Evolutionary conservation across 139 green algal genomes (phyloP), one percentile per base, ranked within the genome.

Genomic region (Trebouxia sp.): DNA sequence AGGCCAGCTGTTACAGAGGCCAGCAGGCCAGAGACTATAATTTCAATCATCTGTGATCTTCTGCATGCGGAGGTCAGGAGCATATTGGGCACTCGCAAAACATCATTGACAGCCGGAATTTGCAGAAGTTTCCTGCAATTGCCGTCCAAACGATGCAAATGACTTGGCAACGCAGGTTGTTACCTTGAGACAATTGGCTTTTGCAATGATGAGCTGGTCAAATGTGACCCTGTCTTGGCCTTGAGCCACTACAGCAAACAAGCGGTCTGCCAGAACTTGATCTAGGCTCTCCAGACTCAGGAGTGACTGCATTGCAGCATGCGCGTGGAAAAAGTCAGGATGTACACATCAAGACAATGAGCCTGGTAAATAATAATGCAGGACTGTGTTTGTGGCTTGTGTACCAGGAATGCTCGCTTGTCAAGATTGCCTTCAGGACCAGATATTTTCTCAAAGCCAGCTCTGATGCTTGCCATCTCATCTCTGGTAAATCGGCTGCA

Each of bases 191-290:
- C 62, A 72, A 15, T 72, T 43, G 32, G 62, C 62, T 35, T 72
- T 72, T 35, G 62, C 62, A 45, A 72, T 72, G 35, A 72, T 35
- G 5, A 72, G 62, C 62, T 72, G 62, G 37, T 72, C 62, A 72
- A 72, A 72, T 10, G 11, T 43, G 62, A 72, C 35, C 7, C 62
- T 26, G 62, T 72, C 62, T 45, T 72, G 62, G 62, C 62, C 62
- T 72, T 72, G 62, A 42, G 62, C 26, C 3, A 72, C 62, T 45
- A 72, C 62, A 28, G 62, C 43, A 24, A 72, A 72, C 6, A 72
- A 35, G 1, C 62, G 62, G 20, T 43, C 62, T 72, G 32, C 62
- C 32, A 72, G 15, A 41, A 72, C 42, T 0, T 17, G 9, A n/a
- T 72, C 62, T 10, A 72, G 62, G 11, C 35, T 24, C 5, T 72